Evolutionary conservation across 2,329 filamentous ascomycete species (phyloP), one percentile per base, ranked within the genome.

Genomic region (Botrytis fabae): DNA sequence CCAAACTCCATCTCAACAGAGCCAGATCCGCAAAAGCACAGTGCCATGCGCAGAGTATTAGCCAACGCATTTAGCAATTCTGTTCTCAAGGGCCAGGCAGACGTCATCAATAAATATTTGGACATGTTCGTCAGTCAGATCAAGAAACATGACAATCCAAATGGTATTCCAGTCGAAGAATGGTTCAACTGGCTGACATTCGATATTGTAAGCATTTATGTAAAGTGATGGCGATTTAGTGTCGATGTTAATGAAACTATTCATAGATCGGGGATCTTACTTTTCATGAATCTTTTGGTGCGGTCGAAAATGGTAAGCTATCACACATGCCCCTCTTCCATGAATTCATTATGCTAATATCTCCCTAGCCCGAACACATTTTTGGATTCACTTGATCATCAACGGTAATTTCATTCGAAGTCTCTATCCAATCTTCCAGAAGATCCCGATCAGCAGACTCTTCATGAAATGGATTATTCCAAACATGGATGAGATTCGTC

Each of bases 101-200:
- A 70, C 40, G 68, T 70, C 10, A 62, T 70, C n/a, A 46, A 25
- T 25, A 62, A 60, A 32, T 70, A 61, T 22, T 70, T 60, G 57
- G 68, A 70, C 20, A 61, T 70, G 54, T 70, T 70, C 10, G 68
- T 70, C 10, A 46, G 51, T 32, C 65, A 69, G 32, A 69, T 69
- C 32, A 69, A 51, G 8, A 57, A 57, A 16, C 48, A 69, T 32
- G 48, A 59, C 9, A 57, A 57, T 32, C 35, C 35, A 7, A 16
- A 69, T n/a, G 65, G 65, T 42, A 69, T 69, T 35, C 44, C 48
- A 32, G 25, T 69, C 2, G 48, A 69, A 25, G 65, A 70, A 38
- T 70, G 68, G 68, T 70, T 61, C 5, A 70, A 70, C 22, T 70
- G 68, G 68, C n/a, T 70, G 28, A 70, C 54, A 14, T 70, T 70